Evolutionary conservation across 371 early-diverging fungal species (phyloP), one percentile per base, ranked within the genome.

Genomic region (Mucor ambiguus): DNA sequence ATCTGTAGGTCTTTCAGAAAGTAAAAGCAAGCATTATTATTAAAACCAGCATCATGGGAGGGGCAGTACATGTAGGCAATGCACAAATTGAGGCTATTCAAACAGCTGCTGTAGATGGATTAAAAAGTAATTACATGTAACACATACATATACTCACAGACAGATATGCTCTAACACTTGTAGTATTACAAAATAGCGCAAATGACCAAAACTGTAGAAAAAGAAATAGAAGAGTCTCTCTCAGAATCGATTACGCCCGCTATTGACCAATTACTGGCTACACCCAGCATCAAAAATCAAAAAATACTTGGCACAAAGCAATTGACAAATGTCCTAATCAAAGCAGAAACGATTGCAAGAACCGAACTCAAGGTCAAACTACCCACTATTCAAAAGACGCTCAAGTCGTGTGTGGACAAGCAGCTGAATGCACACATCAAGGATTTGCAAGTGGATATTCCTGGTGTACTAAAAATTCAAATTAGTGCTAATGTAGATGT

Each of bases 21-120:
- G 12, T 52, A 22, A 20, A 49, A 24, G 70, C 58, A 26, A 56
- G 56, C 22, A 35, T 67, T 30, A 58, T 37, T n/a, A 43, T 74
- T 22, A 59, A 67, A 18, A 67, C 74, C 38, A 38, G 43, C 20
- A 28, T 74, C 7, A 46, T 74, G 28, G 72, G 69, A 35, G 77
- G 77, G 26, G 29, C 62, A 5, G 14, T 74, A 16, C 38, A 61
- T 8, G 54, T 61, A 30, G 71, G 67, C n/a, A 62, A 69, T 56
- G 54, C 61, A 11, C 55, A 71, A 8, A 30, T 77, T 28, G 61
- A 66, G 18, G 57, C 67, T 33, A 65, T 69, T 26, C 59, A 71
- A 63, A 55, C 64, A 20, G 56, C 69, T 60, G 69, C 67, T 28
- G 18, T 77, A 14, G 64, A 69, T 38, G 58, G 60, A 54, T 57